Evolutionary conservation across 306 rosid species (phyloP).

Genomic region (Rubus parviflorus): DNA sequence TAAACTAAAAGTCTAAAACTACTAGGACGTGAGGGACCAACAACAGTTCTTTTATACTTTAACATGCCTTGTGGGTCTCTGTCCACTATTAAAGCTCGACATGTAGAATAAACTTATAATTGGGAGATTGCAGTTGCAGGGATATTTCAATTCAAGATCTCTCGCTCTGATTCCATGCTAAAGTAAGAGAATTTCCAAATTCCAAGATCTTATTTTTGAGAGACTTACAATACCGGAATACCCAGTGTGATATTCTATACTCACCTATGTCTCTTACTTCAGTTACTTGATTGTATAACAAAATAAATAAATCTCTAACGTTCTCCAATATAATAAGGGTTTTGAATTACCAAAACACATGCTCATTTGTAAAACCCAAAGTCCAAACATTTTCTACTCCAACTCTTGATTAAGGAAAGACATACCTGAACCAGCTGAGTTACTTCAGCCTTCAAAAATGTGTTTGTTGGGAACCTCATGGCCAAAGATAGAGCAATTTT

Average conservation of each 20-base stretch:
- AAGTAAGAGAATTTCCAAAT: neutral
- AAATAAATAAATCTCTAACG: neutral
- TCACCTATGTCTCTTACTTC: neutral
- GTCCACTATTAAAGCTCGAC: neutral
- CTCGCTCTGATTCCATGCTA: neutral
- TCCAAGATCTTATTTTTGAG: neutral
- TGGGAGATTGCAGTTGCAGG: neutral
- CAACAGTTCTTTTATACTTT: neutral
- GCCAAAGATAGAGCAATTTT: conserved; percentile 78
- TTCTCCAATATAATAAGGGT: neutral
- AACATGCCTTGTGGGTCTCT: neutral
- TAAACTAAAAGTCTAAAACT: too few relatives aligned
- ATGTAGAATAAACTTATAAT: too few relatives aligned
- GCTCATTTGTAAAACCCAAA: conserved; percentile 23
- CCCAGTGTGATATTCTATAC: neutral
- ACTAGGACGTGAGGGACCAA: neutral
- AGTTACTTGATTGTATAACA: too few relatives aligned
- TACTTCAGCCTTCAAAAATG: conserved; percentile 78
- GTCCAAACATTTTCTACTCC: conserved; percentile 11
- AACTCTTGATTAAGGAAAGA: conserved; percentile 8
- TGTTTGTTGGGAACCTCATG: conserved; percentile 79
- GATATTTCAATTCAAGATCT: too few relatives aligned
- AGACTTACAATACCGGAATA: neutral
- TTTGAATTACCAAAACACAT: neutral
- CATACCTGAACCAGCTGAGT: conserved; percentile 87